Conservation (phyloP, 2,329 filamentous ascomycete species). For the Colletotrichum tanaceti region DNA sequence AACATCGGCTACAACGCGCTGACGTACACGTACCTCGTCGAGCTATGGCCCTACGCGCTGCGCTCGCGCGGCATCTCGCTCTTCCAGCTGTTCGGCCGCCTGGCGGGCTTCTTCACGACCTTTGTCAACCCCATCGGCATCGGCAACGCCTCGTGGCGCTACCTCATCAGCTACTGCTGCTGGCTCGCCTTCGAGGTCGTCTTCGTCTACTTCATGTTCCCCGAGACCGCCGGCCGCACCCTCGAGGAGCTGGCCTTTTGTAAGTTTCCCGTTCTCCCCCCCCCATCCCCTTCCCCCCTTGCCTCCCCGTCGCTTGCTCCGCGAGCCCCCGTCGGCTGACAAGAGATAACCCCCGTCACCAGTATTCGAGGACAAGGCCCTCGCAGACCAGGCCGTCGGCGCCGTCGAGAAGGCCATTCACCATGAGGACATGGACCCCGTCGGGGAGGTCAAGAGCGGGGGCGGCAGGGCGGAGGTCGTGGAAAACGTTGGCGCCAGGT, state of each 20-base stretch:
- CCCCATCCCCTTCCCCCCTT: too few relatives aligned
- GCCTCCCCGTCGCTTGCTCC: background rate
- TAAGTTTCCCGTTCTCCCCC: too few relatives aligned
- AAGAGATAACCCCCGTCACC: background rate
- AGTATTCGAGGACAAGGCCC: constrained; percentile 49
- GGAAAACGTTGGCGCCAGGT: constrained; percentile 25
- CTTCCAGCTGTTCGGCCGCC: constrained; percentile 46
- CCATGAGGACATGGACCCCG: constrained; percentile 40
- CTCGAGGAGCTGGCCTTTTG: constrained; percentile 68
- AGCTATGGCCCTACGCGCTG: constrained; percentile 68
- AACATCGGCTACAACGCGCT: constrained; percentile 72
- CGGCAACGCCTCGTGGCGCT: constrained; percentile 33
- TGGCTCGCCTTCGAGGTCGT: constrained; percentile 46
- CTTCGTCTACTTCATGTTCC: constrained; percentile 82
- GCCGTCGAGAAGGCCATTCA: constrained; percentile 48
- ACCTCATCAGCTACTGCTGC: constrained; percentile 42
- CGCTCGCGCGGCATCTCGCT: constrained; percentile 65
- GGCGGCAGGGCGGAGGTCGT: constrained; percentile 23
- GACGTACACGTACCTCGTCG: constrained; percentile 70
- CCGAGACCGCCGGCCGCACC: constrained; percentile 80
- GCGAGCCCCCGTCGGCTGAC: background rate
- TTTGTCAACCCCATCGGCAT: constrained; percentile 43
- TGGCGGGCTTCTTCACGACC: constrained; percentile 41
- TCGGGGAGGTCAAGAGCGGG: constrained; percentile 15
- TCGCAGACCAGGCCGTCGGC: constrained; percentile 45